Base-by-base conservation (phyloP, 257 asterid species). In the Solanum tacnaense region DNA sequence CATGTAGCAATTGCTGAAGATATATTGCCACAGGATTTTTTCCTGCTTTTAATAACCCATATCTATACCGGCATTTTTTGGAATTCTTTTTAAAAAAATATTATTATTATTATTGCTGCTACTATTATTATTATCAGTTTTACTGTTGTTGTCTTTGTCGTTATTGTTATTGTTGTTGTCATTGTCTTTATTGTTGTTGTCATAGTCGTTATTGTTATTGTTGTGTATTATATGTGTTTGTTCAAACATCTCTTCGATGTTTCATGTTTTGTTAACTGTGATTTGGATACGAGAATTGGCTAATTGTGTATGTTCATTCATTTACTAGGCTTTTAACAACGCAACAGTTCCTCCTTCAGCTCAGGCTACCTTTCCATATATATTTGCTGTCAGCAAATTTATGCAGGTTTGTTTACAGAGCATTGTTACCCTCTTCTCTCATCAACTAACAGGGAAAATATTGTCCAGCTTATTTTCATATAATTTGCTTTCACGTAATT, bases 281-380 rank as follows among this genome's bases (percentile, higher is more conserved):
- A 29, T 82, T 49, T 82, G 31, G 71, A 46, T 49, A 9, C 13
- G 20, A 82, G 18, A 29, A 49, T 31, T 49, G 70, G 70, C 86
- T 87, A 16, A 65, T 87, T 79, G 25, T 87, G 49, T 78, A n/a
- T 56, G 36, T 78, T 79, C 72, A 27, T 38, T 27, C 58, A 86
- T 86, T 29, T 86, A 70, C 88, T 87, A 97, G 99, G 91, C 92
- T 78, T 97, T 95, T 72, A 95, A 92, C 91, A 96, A 95, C 62
- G 98, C 99, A 75, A 92, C 98, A 70, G 98, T 97, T 87, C 99
- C 99, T 46, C 93, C 97, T 89, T 94, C 96, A n/a, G 92, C 95
- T 81, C 99, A 97, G 92, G 98, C 99, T 82, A 87, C 99, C 29
- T 96, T 94, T 91, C 98, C 98, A 13, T 97, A 97, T 89, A 87